Percentiles rank a stretch among this genome's conserved stretches.
Conservation (phyloP, 108 stramenopile genomes). For the Nitzschia sp. region DNA sequence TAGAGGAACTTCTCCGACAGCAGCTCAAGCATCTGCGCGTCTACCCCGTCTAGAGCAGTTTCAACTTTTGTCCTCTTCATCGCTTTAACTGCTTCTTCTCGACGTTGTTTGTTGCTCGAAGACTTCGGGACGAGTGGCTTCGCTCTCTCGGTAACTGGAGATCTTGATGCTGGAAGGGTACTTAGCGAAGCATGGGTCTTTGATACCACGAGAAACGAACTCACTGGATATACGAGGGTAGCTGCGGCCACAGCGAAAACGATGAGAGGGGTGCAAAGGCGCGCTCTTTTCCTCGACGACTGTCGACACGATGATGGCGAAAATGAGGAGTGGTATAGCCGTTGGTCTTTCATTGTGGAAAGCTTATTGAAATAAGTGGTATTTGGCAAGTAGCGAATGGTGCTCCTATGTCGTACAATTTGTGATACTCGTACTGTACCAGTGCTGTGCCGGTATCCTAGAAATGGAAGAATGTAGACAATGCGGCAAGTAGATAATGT, state of each 20-base stretch:
- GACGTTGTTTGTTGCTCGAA: background rate
- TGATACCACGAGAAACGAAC: background rate
- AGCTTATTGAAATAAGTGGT: no score
- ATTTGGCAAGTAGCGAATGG: no score
- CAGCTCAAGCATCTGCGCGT: constrained; percentile 29
- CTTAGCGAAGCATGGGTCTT: background rate
- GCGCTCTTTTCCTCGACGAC: background rate
- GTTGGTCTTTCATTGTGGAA: no score
- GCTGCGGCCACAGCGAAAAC: background rate
- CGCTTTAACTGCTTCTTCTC: constrained; percentile 23
- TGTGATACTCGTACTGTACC: no score
- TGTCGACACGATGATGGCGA: background rate
- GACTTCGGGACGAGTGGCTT: constrained; percentile 18
- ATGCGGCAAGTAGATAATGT: no score
- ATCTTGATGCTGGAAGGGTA: background rate
- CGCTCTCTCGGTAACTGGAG: constrained; percentile 6
- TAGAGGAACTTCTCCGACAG: constrained; percentile 29
- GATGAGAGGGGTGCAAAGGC: background rate
- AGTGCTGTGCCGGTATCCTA: no score
- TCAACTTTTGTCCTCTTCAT: constrained; percentile 17
- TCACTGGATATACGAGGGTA: background rate
- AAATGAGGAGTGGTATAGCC: no score
- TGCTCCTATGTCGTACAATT: no score
- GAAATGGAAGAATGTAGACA: no score
- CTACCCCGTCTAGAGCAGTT: constrained; percentile 28